Evolutionary conservation across 306 rosid species (phyloP), one percentile per base, ranked within the genome.

Genomic region (Psophocarpus tetragonolobus): DNA sequence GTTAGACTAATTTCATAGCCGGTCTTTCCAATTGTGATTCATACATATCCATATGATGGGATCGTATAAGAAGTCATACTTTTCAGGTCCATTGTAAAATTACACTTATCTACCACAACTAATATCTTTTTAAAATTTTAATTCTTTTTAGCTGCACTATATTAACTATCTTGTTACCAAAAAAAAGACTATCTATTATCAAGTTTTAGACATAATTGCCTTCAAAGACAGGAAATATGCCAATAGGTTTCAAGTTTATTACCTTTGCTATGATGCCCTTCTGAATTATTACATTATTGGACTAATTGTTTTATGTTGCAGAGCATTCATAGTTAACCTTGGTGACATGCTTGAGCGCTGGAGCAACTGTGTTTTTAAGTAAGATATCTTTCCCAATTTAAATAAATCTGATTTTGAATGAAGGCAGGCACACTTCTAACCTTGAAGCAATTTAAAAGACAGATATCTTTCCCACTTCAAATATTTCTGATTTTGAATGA

Each of bases 321-420:
- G 98, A 13, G 91, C 96, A 29, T 95, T 95, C 76, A 80, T 95
- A 71, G 97, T 95, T 80, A 95, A 95, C 75, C 91, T 95, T 63
- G 98, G 98, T 39, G 97, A 95, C 89, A 91, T 95, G 98, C 85
- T 95, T 45, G 98, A 95, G 85, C 97, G 97, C 10, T 95, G 97
- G 98, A 95, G 98, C 87, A 95, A 92, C 57, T 75, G 91, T 41
- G 73, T 89, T 54, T 95, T 95, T 87, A 95, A 91, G 98, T 95
- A 87, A 82, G 85, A 79, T 64, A 79, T 32, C 17, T 66, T 42
- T 64, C 44, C 38, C 21, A 29, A 35, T 35, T 41, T 26, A 24
- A 8, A 30, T 64, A 50, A 17, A 39, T 3, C 17, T 53, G 39
- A 35, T 41, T 56, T 64, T 17, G 62, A 53, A 30, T n/a, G 47